Conservation (phyloP, 768 basidiomycete species). For the Mycena leptocephala region DNA sequence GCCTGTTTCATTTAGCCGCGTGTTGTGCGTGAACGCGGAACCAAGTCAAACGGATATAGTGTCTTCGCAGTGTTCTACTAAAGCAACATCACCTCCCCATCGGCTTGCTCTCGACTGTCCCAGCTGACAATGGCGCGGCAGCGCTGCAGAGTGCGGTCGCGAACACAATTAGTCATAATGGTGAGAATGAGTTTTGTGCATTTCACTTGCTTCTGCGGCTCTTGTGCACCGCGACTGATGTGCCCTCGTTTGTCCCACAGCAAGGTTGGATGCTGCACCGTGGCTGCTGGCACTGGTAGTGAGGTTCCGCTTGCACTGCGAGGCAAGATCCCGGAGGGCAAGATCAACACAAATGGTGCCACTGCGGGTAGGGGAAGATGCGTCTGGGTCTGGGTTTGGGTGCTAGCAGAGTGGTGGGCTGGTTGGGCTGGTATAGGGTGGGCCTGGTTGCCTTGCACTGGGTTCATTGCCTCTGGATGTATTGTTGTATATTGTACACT, state of each 20-base stretch:
- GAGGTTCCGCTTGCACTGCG: slow-evolving; percentile 41
- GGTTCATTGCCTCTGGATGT: too few relatives aligned
- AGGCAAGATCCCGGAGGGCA: too few relatives aligned
- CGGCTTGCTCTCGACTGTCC: slow-evolving; percentile 82
- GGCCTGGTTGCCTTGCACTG: too few relatives aligned
- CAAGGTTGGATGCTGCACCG: slow-evolving; percentile 59
- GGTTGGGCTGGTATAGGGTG: background rate
- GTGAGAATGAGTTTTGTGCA: slow-evolving; percentile 55
- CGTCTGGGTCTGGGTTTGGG: background rate
- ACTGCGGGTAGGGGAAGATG: background rate
- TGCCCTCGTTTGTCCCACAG: too few relatives aligned
- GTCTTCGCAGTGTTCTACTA: slow-evolving; percentile 80
- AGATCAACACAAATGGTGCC: slow-evolving; percentile 3
- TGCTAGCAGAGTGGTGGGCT: background rate
- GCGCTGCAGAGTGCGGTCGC: slow-evolving; percentile 53
- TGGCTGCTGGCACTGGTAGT: slow-evolving; percentile 37
- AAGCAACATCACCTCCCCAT: slow-evolving; percentile 75
- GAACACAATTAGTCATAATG: slow-evolving; percentile 48
- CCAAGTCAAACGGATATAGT: slow-evolving; percentile 52
- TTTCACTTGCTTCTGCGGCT: background rate
- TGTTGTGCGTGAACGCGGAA: too few relatives aligned
- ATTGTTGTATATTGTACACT: too few relatives aligned
- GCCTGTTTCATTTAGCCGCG: background rate
- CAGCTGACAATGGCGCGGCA: slow-evolving; percentile 60
- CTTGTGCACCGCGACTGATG: too few relatives aligned